Base-by-base conservation (phyloP, 495 filamentous ascomycete species). In the Xylaria telfairii region DNA sequence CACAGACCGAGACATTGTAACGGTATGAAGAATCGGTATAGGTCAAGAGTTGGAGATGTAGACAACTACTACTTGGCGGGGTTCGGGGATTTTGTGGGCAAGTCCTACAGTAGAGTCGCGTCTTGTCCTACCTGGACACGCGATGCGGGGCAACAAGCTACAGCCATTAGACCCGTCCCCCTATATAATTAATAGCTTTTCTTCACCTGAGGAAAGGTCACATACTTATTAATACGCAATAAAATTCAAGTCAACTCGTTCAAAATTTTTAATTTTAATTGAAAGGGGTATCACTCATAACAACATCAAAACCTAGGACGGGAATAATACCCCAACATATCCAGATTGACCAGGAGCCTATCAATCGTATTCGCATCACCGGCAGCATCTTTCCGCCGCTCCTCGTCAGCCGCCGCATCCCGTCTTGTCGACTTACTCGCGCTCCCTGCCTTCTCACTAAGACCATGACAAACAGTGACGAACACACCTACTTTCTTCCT, bases 401-500 rank as follows among this genome's bases (percentile, higher is more conserved):
- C 67, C 57, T 71, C 70, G 64, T 75, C 70, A 19, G 72, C 74
- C 65, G 77, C 80, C 8, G 72, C 74, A 12, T 80, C 79, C 34
- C 81, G 78, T 69, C 71, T 77, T 21, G 74, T 74, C 30, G 74
- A 80, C 72, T 83, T 87, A 7, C 85, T 86, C 9, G 87, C 84
- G 69, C 88, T 82, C 13, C 84, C 84, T 44, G 79, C 83, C 79
- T 90, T 92, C 71, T 91, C 90, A 15, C 79, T 81, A 54, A 92
- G 74, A 19, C 87, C 87, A 65, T 82, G 83, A 71, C 86, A 90
- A 3, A 92, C 90, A 4, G 84, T 88, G 17, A 91, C 76, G 72
- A 96, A 94, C 0, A 92, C 87, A 24, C 87, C 86, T 0, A 91
- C 84, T 70, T 92, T 91, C 75, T 90, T 92, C 74, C 83, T 84